Evolutionary conservation across 2,329 filamentous ascomycete species (phyloP).

Genomic region (Xenoacremonium recifei): DNA sequence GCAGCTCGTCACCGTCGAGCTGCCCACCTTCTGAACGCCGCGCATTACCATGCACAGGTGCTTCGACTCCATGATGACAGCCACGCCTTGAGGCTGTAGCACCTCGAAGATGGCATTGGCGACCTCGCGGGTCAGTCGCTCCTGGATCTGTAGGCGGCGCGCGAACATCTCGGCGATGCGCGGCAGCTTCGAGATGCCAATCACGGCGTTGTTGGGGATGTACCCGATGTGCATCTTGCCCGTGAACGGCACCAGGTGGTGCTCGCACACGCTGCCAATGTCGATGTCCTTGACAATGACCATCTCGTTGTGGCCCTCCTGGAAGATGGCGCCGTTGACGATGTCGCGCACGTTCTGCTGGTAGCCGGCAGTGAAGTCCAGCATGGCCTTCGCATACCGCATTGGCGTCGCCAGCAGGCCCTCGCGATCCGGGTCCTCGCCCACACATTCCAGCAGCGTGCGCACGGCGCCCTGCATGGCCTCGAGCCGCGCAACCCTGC

Average conservation of each 20-base stretch:
- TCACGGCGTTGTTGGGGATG: conserved; percentile 86
- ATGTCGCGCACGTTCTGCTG: conserved; percentile 91
- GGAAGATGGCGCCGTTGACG: conserved; percentile 91
- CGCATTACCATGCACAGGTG: conserved; percentile 99
- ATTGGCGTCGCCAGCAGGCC: conserved; percentile 69
- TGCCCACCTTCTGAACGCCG: conserved; percentile 88
- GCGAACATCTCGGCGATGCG: conserved; percentile 97
- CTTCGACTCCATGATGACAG: conserved; percentile 94
- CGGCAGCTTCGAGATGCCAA: conserved; percentile 93
- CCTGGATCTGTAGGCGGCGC: conserved; percentile 90
- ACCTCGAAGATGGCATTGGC: conserved; percentile 92
- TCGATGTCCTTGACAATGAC: conserved; percentile 98
- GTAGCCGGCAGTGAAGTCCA: conserved; percentile 96
- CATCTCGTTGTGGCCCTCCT: conserved; percentile 95
- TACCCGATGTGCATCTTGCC: conserved; percentile 99
- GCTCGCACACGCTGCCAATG: conserved; percentile 91
- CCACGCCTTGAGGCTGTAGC: conserved; percentile 89
- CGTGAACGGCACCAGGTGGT: conserved; percentile 93
- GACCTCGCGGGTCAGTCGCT: conserved; percentile 93
- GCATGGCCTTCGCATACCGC: conserved; percentile 91
- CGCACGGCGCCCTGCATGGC: conserved; percentile 62
- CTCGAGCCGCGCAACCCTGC: conserved; percentile 49
- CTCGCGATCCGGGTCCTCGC: conserved; percentile 65
- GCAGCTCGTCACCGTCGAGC: conserved; percentile 90
- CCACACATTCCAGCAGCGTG: conserved; percentile 67